phyloP scores from a whole-genome alignment of 345 rosid genomes.

The Lepidium africanum region DNA sequence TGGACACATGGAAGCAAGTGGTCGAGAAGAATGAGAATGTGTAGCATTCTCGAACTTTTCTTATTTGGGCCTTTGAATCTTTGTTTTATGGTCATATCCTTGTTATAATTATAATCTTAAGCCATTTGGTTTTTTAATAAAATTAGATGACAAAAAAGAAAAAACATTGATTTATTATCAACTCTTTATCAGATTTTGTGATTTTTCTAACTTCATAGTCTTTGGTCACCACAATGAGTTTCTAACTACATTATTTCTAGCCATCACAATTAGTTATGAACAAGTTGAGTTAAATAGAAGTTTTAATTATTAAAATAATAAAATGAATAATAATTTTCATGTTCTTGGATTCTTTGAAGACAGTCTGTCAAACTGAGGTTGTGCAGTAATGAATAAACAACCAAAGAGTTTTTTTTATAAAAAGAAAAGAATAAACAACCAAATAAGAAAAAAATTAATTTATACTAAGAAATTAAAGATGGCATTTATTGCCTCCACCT shows the following conservation, averaged over 20 bases:
- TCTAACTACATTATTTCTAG: not conserved
- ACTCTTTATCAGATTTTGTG: not conserved
- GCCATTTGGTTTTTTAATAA: no score
- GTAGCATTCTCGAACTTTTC: no score
- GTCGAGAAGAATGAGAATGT: no score
- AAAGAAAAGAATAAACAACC: slow-evolving; percentile 23
- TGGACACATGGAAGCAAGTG: no score
- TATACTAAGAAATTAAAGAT: not conserved
- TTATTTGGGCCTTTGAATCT: no score
- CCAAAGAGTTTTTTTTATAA: no score
- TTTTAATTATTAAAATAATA: not conserved
- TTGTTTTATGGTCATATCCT: no score
- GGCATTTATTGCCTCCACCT: slow-evolving; percentile 18
- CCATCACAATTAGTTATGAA: not conserved
- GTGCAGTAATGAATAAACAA: slow-evolving; percentile 27
- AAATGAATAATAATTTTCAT: not conserved
- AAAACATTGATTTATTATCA: not conserved
- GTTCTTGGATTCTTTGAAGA: slow-evolving; percentile 4
- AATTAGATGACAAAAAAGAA: no score
- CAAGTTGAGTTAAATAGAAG: slow-evolving; percentile 1
- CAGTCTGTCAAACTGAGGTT: slow-evolving; percentile 24
- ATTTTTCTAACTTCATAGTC: not conserved
- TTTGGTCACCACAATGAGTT: not conserved
- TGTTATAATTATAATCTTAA: no score
- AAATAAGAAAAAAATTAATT: not conserved